These are phyloP conservation scores for Sporothrix inflata DNA, from an alignment of 2,329 filamentous ascomycete species.

Conservation along the genomic window DNA sequence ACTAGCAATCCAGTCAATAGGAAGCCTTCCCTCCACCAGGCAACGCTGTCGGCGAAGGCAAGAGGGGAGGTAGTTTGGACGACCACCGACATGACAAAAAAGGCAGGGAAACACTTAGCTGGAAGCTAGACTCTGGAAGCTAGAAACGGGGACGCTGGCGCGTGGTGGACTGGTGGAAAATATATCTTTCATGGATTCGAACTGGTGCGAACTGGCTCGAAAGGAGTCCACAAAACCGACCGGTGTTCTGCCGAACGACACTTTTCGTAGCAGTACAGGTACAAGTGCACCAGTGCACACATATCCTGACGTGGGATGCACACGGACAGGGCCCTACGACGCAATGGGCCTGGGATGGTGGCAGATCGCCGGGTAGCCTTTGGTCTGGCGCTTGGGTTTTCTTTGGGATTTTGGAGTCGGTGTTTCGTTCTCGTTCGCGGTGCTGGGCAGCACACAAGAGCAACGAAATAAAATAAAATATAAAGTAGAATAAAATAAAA, in stretches of 20 bases:
- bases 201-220: not conserved
- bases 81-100: not conserved
- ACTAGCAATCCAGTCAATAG: slow-evolving; percentile 4
- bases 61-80: not conserved
- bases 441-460: too few species aligned
- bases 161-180: not conserved
- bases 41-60: not conserved
- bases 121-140: not conserved
- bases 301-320: not conserved
- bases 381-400: not conserved
- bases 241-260: not conserved
- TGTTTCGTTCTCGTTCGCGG: too few species aligned
- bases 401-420: too few species aligned
- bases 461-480: not conserved
- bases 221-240: not conserved
- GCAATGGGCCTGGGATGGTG: not conserved
- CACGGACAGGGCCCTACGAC: slow-evolving; percentile 1
- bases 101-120: not conserved
- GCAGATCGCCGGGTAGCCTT: not conserved
- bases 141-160: too few species aligned
- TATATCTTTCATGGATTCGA: too few species aligned
- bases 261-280: not conserved
- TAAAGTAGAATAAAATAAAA: not conserved
- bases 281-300: not conserved
- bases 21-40: not conserved